phyloP scores from a whole-genome alignment of 345 rosid species.

The Citrus glauca region DNA sequence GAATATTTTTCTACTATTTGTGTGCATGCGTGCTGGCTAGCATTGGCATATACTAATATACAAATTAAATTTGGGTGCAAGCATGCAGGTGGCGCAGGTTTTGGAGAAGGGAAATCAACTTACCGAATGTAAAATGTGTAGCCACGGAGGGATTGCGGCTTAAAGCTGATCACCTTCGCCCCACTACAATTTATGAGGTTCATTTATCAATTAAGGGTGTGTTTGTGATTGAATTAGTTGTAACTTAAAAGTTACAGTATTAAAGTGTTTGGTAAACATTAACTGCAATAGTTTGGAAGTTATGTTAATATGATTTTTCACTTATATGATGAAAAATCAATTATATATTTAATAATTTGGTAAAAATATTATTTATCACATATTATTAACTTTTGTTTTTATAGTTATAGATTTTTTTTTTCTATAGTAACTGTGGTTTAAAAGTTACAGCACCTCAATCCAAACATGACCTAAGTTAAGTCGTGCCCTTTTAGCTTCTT shows the following conservation, averaged over 20 bases:
- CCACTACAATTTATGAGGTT: conserved; percentile 31
- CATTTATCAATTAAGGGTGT: conserved; percentile 13
- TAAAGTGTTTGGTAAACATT: too few species aligned
- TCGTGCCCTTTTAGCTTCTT: not conserved
- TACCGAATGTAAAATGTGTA: conserved; percentile 28
- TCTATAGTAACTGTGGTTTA: accelerated
- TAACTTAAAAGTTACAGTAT: too few species aligned
- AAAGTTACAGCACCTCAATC: too few species aligned
- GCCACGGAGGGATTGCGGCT: conserved; percentile 40
- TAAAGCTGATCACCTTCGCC: conserved; percentile 35
- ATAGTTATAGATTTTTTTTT: too few species aligned
- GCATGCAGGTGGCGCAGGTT: conserved; percentile 34
- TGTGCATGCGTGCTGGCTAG: not conserved
- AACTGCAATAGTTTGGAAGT: accelerated
- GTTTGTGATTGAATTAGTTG: accelerated
- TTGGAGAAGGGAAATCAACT: conserved; percentile 31
- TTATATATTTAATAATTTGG: too few species aligned
- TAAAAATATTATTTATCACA: too few species aligned
- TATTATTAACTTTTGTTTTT: too few species aligned
- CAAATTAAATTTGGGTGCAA: not conserved
- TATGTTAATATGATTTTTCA: too few species aligned
- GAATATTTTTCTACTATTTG: not conserved
- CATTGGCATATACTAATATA: not conserved
- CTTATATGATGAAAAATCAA: too few species aligned
- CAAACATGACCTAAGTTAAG: not conserved